Percentiles rank a stretch among this genome's conserved stretches.
phyloP scores from a whole-genome alignment of 805 yeast genomes.

The Babjeviella inositovora region DNA sequence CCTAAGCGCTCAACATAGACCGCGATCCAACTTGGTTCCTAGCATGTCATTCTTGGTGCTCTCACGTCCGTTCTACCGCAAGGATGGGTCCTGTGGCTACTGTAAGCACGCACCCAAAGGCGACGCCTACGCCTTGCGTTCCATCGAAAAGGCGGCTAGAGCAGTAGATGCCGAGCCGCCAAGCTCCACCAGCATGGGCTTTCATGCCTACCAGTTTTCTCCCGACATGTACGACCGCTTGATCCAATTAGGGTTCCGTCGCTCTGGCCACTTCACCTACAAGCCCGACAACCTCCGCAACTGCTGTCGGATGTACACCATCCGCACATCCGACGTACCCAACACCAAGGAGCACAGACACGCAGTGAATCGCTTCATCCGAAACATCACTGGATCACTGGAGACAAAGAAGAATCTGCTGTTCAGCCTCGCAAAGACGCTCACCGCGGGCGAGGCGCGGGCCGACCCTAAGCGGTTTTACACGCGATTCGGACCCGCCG shows the following conservation, averaged over 20 bases:
- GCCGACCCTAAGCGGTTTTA: slow-evolving; percentile 6
- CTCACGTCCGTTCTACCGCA: slow-evolving; percentile 25
- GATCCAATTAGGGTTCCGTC: slow-evolving; percentile 60
- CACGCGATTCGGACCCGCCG: slow-evolving; percentile 36
- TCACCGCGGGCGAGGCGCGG: slow-evolving; percentile 5
- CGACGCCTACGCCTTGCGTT: slow-evolving; percentile 19
- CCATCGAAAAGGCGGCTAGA: no score
- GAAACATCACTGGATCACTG: slow-evolving; percentile 1
- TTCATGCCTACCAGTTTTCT: slow-evolving; percentile 26
- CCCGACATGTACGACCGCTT: slow-evolving; percentile 41
- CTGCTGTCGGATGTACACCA: slow-evolving; percentile 72
- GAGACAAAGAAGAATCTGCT: slow-evolving; percentile 2
- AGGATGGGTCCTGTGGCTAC: slow-evolving; percentile 50
- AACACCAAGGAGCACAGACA: slow-evolving; percentile 52
- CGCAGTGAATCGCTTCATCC: slow-evolving; percentile 41
- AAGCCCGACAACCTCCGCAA: slow-evolving; percentile 51
- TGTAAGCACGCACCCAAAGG: slow-evolving; percentile 37
- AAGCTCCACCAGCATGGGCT: slow-evolving; percentile 13
- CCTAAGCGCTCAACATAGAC: no score
- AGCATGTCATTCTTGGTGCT: no score
- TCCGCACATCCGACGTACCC: no score
- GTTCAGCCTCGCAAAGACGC: slow-evolving; percentile 4
- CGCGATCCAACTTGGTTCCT: no score
- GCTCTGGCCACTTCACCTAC: slow-evolving; percentile 60
- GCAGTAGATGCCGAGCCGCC: slow-evolving; percentile 5